Evolutionary conservation across 75 land plant species (phyloP).

Genomic region (Adiantum capillusveneris): DNA sequence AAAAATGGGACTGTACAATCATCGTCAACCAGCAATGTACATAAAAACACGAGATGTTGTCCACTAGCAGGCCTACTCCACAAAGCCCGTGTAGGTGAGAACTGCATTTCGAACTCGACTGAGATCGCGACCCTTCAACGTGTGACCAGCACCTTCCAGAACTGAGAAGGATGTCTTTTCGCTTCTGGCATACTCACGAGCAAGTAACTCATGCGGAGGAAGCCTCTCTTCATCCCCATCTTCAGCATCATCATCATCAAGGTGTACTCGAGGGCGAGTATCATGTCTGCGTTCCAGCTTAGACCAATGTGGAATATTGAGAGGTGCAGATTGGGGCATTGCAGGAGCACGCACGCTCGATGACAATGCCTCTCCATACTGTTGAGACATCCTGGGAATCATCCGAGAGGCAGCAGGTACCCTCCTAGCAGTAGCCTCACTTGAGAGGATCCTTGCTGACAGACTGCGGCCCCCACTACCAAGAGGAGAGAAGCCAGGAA

Average conservation of each 20-base stretch:
- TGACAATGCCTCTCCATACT: too few species aligned
- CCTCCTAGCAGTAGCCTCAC: neutral
- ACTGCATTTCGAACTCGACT: constrained; percentile 64
- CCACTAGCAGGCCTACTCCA: constrained; percentile 20
- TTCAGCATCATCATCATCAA: constrained; percentile 5
- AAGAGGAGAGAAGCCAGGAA: neutral
- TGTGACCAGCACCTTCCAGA: constrained; percentile 69
- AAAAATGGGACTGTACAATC: too few species aligned
- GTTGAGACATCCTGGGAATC: neutral
- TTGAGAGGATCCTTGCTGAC: neutral
- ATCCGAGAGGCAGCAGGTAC: constrained; percentile 1
- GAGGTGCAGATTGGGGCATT: constrained; percentile 48
- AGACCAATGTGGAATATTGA: constrained; percentile 75
- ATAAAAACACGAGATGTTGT: too few species aligned
- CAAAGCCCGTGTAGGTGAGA: constrained; percentile 66
- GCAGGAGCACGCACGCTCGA: neutral
- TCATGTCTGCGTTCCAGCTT: constrained; percentile 5
- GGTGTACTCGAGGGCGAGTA: too few species aligned
- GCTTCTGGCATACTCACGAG: constrained; percentile 44
- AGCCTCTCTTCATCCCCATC: constrained; percentile 32
- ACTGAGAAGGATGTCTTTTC: constrained; percentile 51
- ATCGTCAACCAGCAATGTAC: too few species aligned
- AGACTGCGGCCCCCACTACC: neutral
- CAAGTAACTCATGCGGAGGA: constrained; percentile 62
- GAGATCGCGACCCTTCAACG: constrained; percentile 77